Evolutionary conservation across 371 early-diverging fungal genomes (phyloP).

Genomic region (Mucor circinelloides): DNA sequence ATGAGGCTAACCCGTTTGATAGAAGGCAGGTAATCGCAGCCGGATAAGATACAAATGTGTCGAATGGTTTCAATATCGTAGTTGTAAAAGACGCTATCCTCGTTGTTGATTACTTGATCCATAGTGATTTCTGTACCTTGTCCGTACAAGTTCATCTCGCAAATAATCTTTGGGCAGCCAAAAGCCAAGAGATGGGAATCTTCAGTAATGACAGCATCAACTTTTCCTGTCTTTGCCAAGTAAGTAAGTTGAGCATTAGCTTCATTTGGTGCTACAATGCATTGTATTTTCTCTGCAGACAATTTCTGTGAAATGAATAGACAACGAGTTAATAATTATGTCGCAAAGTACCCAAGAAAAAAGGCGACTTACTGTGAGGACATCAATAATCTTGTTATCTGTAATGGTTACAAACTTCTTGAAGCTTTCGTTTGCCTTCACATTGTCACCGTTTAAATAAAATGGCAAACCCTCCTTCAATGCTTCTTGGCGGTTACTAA

Average conservation of each 20-base stretch:
- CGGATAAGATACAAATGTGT: slow-evolving; percentile 87
- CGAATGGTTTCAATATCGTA: neutral
- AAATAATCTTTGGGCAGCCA: slow-evolving; percentile 82
- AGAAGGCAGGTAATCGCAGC: slow-evolving; percentile 94
- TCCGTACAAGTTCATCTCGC: slow-evolving; percentile 79
- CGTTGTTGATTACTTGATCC: neutral
- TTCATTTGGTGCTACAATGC: slow-evolving; percentile 97
- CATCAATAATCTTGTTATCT: slow-evolving; percentile 74
- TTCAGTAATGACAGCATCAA: slow-evolving; percentile 90
- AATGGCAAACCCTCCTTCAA: slow-evolving; percentile 43
- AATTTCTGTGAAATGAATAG: too few relatives aligned
- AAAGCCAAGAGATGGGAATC: slow-evolving; percentile 97
- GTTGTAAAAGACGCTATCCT: neutral
- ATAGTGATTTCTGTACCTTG: slow-evolving; percentile 14
- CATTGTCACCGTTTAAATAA: slow-evolving; percentile 50
- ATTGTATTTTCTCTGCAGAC: slow-evolving; percentile 70
- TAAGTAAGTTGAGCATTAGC: slow-evolving; percentile 98
- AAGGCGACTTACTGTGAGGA: slow-evolving; percentile 64
- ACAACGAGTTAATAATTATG: neutral
- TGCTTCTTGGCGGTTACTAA: neutral
- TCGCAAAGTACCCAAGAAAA: neutral
- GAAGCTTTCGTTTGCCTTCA: slow-evolving; percentile 72
- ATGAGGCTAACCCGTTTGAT: slow-evolving; percentile 86
- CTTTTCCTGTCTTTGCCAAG: slow-evolving; percentile 72
- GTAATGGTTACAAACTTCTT: slow-evolving; percentile 74